Conservation (phyloP, 2,329 filamentous ascomycete genomes). For the Rutstroemia sp. region DNA sequence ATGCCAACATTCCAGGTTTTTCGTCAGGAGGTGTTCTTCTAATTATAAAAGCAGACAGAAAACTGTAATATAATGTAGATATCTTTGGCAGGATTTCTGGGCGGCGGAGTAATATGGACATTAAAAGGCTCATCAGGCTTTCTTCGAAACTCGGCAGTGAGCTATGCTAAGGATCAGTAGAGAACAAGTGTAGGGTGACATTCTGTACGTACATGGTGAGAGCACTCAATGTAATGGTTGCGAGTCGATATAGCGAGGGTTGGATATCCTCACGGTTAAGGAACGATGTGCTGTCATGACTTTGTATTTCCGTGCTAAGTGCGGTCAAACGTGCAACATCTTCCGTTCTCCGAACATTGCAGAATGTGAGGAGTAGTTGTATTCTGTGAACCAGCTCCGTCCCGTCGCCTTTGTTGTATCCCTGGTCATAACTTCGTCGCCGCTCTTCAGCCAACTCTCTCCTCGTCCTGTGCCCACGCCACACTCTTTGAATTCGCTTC, state of each 20-base stretch:
- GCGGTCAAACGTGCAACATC: slow-evolving; percentile 42
- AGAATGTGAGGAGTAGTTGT: slow-evolving; percentile 43
- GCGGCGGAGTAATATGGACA: slow-evolving; percentile 16
- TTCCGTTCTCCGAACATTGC: slow-evolving; percentile 36
- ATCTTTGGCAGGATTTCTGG: slow-evolving; percentile 21
- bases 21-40: background rate
- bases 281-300: slow-evolving; percentile 32
- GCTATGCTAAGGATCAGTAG: background rate
- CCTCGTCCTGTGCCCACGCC: slow-evolving; percentile 69
- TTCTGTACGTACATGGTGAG: slow-evolving; percentile 21
- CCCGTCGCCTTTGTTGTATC: slow-evolving; percentile 18
- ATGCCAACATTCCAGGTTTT: background rate
- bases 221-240: slow-evolving; percentile 20
- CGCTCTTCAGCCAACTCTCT: slow-evolving; percentile 47
- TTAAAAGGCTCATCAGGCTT: slow-evolving; percentile 21
- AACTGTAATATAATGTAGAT: slow-evolving; percentile 24
- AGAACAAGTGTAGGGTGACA: background rate
- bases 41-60: slow-evolving; percentile 22
- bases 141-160: slow-evolving; percentile 1
- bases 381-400: slow-evolving; percentile 34
- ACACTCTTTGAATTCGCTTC: slow-evolving; percentile 67
- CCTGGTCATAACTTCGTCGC: slow-evolving; percentile 55
- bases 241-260: slow-evolving; percentile 18
- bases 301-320: slow-evolving; percentile 31
- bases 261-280: slow-evolving; percentile 18